Conservation (phyloP, 345 rosid genomes). For the Linum tenue region DNA sequence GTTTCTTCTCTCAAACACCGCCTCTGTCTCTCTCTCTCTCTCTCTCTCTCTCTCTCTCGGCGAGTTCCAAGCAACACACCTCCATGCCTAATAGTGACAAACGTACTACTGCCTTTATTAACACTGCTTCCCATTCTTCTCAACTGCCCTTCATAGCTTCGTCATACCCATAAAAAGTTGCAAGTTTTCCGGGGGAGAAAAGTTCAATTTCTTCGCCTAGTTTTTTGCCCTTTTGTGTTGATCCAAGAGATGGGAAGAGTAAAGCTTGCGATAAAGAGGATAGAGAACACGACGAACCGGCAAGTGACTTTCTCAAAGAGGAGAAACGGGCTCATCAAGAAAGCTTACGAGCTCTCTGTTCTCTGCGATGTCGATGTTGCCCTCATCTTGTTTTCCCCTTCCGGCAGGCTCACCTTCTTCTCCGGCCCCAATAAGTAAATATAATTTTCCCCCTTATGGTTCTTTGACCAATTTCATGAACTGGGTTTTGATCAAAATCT, state of each 20-base stretch:
- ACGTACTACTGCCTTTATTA: too few species aligned
- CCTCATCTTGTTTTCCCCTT: constrained; percentile 21
- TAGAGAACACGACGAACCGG: constrained; percentile 20
- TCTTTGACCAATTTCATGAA: neutral
- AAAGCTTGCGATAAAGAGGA: constrained; percentile 18
- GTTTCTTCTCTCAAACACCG: too few species aligned
- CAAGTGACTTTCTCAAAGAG: constrained; percentile 22
- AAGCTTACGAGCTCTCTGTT: constrained; percentile 23
- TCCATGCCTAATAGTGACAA: too few species aligned
- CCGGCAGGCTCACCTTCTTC: constrained; percentile 21
- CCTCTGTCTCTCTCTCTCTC: too few species aligned
- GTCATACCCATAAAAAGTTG: too few species aligned
- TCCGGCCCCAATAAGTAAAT: constrained; percentile 9
- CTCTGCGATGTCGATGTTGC: constrained; percentile 23
- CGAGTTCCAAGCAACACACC: too few species aligned
- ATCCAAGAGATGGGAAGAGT: constrained; percentile 16
- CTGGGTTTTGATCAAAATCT: neutral
- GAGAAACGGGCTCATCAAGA: constrained; percentile 20
- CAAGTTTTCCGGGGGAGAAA: too few species aligned
- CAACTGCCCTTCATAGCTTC: too few species aligned
- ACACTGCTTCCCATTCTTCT: too few species aligned
- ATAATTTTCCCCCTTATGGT: neutral
- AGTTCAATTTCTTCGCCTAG: too few species aligned
- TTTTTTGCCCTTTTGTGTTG: too few species aligned
- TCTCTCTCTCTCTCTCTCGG: too few species aligned